Evolutionary conservation across 1,284 basidiomycete species (phyloP), one percentile per base, ranked within the genome.

Genomic region (Cutaneotrichosporon arboriforme): DNA sequence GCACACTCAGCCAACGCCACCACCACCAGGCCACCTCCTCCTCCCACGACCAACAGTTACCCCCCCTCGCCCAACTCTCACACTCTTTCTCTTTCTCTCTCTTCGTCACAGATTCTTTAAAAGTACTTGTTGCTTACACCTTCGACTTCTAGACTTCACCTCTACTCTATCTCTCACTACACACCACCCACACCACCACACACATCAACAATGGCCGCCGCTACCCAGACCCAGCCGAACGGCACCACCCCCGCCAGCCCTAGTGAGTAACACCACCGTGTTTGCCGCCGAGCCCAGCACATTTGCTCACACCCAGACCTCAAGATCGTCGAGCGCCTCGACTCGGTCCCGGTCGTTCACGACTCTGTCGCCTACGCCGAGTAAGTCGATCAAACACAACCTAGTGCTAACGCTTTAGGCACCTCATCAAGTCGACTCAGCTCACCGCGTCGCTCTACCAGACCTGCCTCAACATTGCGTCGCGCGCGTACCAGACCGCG

Each of bases 341-440:
- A 72, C 50, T 58, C 63, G 26, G 67, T 76, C 38, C 74, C 74
- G 33, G 63, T 68, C 55, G 63, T 76, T 38, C 71, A 74, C 57
- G 74, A 74, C 61, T 69, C 70, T 44, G 60, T 74, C 50, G 61
- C 67, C 23, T 72, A 72, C 49, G 70, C 70, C 34, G 66, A 73
- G 72, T 70, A 20, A 65, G 72, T 68, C n/a, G 17, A 8, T 31
- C 13, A 8, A 35, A 22, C 18, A 18, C 37, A 15, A 8, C 3
- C 15, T 34, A 17, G n/a, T 1, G 18, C 15, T 46, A 2, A 42
- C 54, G 20, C 26, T 17, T 14, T 40, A 74, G 72, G 49, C 46
- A 49, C 40, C 50, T 73, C 47, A 55, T 75, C 59, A 69, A 69
- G 54, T 70, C 72, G 42, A 69, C 64, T 51, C 60, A 63, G 31